Percentiles rank a stretch among this genome's conserved stretches.
Conservation (phyloP, 257 asterid species). For the Jaltomata sinuosa region DNA sequence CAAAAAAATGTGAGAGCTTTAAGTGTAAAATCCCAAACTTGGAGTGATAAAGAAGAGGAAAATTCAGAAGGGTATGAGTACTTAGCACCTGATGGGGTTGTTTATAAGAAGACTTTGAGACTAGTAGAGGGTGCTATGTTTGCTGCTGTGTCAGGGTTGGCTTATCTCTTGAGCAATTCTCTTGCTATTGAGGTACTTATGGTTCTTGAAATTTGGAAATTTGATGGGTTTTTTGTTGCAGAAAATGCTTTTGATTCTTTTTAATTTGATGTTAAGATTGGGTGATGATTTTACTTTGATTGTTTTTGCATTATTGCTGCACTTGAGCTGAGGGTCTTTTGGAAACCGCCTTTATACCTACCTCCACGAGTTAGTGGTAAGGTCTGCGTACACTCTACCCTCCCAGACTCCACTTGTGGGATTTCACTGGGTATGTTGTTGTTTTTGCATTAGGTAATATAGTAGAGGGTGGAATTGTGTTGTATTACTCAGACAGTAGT, state of each 20-base stretch:
- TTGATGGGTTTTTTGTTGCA: background rate
- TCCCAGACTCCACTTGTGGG: too few relatives aligned
- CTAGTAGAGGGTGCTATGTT: conserved; percentile 97
- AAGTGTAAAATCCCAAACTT: conserved; percentile 14
- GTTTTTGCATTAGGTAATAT: background rate
- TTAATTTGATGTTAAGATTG: background rate
- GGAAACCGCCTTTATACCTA: too few relatives aligned
- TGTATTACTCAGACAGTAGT: too few relatives aligned
- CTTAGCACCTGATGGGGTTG: conserved; percentile 79
- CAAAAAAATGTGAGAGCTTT: conserved; percentile 11
- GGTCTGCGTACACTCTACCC: too few relatives aligned
- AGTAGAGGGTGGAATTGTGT: background rate
- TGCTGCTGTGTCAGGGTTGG: conserved; percentile 87
- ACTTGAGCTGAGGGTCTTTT: too few relatives aligned
- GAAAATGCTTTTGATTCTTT: background rate
- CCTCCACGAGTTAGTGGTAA: too few relatives aligned
- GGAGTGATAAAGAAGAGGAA: conserved; percentile 27
- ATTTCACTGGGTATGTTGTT: too few relatives aligned
- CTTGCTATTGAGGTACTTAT: conserved; percentile 77
- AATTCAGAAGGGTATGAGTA: conserved; percentile 46
- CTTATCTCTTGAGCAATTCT: conserved; percentile 88
- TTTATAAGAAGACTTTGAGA: conserved; percentile 74
- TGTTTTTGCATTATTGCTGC: too few relatives aligned
- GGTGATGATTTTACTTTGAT: background rate
- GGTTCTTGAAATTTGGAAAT: background rate